These are phyloP conservation scores for Candida boidinii DNA, from an alignment of 805 yeast genomes.

Conservation along the genomic window DNA sequence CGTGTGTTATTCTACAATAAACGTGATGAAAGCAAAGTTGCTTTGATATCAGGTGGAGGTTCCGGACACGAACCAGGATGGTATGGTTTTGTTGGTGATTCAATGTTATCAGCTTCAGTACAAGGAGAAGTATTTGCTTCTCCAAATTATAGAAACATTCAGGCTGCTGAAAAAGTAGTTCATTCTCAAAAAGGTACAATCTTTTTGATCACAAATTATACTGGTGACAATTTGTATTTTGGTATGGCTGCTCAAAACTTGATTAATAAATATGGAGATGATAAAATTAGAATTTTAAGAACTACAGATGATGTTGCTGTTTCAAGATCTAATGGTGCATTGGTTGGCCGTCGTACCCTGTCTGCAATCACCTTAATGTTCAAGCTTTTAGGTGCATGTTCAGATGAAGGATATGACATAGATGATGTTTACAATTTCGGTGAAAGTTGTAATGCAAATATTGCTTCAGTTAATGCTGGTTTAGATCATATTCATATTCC, in stretches of 20 bases:
- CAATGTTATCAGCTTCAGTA: slow-evolving; percentile 31
- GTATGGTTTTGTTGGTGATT: slow-evolving; percentile 30
- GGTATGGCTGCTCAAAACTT: slow-evolving; percentile 32
- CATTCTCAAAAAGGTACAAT: slow-evolving; percentile 28
- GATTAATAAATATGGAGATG: slow-evolving; percentile 22
- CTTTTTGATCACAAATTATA: slow-evolving; percentile 28
- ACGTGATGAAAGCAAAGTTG: slow-evolving; percentile 18
- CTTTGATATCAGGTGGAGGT: slow-evolving; percentile 33
- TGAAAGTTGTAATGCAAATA: slow-evolving; percentile 15
- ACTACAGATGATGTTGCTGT: slow-evolving; percentile 28
- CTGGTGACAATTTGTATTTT: slow-evolving; percentile 30
- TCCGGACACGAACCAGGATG: slow-evolving; percentile 37
- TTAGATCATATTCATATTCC: slow-evolving; percentile 30
- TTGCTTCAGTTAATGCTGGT: slow-evolving; percentile 29
- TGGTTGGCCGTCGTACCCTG: slow-evolving; percentile 30
- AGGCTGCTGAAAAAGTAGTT: slow-evolving; percentile 27
- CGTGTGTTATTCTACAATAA: slow-evolving; percentile 29
- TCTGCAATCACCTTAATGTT: slow-evolving; percentile 25
- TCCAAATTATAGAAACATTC: slow-evolving; percentile 29
- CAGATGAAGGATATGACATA: slow-evolving; percentile 17
- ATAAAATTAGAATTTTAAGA: slow-evolving; percentile 23
- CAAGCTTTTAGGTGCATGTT: slow-evolving; percentile 26
- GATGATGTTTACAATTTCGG: slow-evolving; percentile 23
- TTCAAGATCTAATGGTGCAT: slow-evolving; percentile 19
- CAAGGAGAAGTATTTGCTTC: slow-evolving; percentile 35